Percentiles rank a stretch among this genome's conserved stretches.
Conservation (phyloP, 768 basidiomycete species). For the Mycena galericulata region DNA sequence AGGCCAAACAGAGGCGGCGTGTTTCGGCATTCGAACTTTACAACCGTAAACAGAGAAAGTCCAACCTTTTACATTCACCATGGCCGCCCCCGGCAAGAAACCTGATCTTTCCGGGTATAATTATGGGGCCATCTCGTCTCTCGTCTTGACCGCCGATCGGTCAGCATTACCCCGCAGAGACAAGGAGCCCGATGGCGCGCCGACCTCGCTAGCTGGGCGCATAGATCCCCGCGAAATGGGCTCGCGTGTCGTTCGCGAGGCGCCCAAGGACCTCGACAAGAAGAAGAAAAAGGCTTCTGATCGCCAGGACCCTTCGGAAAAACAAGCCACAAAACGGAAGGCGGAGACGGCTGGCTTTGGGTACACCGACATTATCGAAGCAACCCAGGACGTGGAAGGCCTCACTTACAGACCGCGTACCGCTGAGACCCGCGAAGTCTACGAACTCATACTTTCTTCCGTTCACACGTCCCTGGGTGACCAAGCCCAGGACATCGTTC, state of each 20-base stretch:
- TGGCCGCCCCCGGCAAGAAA: conserved; percentile 30
- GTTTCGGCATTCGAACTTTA: background rate
- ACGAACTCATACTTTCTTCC: conserved; percentile 88
- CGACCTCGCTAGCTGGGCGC: conserved; percentile 90
- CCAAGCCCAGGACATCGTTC: conserved; percentile 95
- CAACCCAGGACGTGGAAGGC: conserved; percentile 93
- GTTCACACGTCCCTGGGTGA: conserved; percentile 91
- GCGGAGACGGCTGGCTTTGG: conserved; percentile 78
- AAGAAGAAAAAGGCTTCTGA: conserved; percentile 90
- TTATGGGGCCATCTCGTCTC: conserved; percentile 94
- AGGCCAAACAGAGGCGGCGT: background rate
- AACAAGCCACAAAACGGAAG: conserved; percentile 65
- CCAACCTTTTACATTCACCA: conserved; percentile 22
- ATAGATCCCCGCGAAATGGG: conserved; percentile 96
- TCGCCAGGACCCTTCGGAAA: conserved; percentile 68
- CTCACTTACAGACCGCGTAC: conserved; percentile 93
- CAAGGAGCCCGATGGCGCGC: conserved; percentile 97
- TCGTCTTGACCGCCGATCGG: conserved; percentile 93
- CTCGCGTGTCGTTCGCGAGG: conserved; percentile 84
- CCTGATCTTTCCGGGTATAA: conserved; percentile 68
- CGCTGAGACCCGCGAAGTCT: conserved; percentile 93
- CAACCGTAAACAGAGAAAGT: background rate
- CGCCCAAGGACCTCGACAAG: conserved; percentile 91
- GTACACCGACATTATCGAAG: conserved; percentile 93
- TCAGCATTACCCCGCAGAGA: conserved; percentile 86